Percentiles rank a stretch among this genome's conserved stretches.
These are phyloP conservation scores for Monosporozyma aerobia DNA, from an alignment of 805 yeast genomes.

Conservation along the genomic window DNA sequence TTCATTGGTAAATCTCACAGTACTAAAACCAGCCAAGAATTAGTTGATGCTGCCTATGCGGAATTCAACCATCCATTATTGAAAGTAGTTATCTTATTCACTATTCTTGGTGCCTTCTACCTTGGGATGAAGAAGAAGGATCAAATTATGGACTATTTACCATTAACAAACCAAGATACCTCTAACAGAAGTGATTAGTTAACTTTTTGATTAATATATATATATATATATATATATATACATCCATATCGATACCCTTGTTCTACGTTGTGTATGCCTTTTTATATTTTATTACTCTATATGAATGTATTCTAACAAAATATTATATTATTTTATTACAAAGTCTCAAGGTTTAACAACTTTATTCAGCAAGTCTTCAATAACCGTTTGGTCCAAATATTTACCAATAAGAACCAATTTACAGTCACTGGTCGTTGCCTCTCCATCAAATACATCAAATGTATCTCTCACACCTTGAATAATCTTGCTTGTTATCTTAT, in stretches of 20 bases:
- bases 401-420: slow-evolving; percentile 75
- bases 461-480: slow-evolving; percentile 92
- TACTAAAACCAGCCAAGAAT: slow-evolving; percentile 10
- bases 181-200: not conserved
- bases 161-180: not conserved
- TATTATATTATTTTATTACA: not conserved
- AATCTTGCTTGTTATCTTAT: slow-evolving; percentile 37
- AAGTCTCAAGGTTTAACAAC: slow-evolving; percentile 3
- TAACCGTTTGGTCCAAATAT: slow-evolving; percentile 34
- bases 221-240: not conserved
- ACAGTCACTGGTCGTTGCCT: slow-evolving; percentile 29
- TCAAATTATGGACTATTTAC: not conserved
- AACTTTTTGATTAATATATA: too few species aligned
- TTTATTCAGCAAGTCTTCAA: slow-evolving; percentile 19
- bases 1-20: slow-evolving; percentile 4
- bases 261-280: not conserved
- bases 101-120: slow-evolving; percentile 1
- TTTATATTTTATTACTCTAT: not conserved
- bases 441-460: slow-evolving; percentile 59
- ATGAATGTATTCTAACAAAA: not conserved
- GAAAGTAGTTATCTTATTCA: slow-evolving; percentile 7
- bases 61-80: slow-evolving; percentile 17
- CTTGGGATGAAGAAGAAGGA: slow-evolving; percentile 1
- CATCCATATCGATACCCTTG: not conserved
- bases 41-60: slow-evolving; percentile 13